Percentiles rank a stretch among this genome's conserved stretches.
Evolutionary conservation across 2,329 filamentous ascomycete genomes (phyloP).

Genomic region (Gremmenia infestans): DNA sequence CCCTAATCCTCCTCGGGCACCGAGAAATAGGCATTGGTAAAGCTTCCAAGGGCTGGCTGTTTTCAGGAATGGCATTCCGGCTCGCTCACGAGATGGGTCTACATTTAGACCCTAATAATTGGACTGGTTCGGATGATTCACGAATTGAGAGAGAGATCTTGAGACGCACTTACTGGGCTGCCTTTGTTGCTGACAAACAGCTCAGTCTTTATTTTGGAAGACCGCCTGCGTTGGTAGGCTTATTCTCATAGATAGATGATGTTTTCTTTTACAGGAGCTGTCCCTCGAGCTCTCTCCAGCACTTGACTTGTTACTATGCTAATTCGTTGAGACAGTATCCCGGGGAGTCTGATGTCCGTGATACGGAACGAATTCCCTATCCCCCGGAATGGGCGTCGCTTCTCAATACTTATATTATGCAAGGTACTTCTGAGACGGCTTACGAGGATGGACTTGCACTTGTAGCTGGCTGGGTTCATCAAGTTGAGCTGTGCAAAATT

Average conservation of each 20-base stretch:
- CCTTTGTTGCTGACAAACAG: conserved; percentile 47
- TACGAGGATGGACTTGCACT: conserved; percentile 43
- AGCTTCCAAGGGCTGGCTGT: conserved; percentile 47
- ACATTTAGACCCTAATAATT: conserved; percentile 47
- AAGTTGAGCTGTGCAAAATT: conserved; percentile 45
- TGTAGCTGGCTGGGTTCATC: conserved; percentile 42
- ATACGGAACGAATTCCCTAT: conserved; percentile 45
- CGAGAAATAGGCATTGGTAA: conserved; percentile 43
- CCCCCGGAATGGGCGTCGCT: conserved; percentile 44
- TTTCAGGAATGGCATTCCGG: conserved; percentile 48
- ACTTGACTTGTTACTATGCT: too few species aligned
- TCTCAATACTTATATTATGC: conserved; percentile 43
- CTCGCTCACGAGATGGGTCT: conserved; percentile 48
- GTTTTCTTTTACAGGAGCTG: too few species aligned
- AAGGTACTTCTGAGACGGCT: conserved; percentile 39
- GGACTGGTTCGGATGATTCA: conserved; percentile 38
- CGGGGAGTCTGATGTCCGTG: conserved; percentile 44
- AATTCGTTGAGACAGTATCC: conserved; percentile 29
- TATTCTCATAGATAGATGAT: too few species aligned
- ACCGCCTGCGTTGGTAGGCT: conserved; percentile 38
- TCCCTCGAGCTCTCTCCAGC: conserved; percentile 7
- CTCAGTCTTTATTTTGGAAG: conserved; percentile 47
- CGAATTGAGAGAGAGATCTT: conserved; percentile 43
- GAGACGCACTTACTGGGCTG: conserved; percentile 46
- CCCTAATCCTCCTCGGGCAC: conserved; percentile 42